These are phyloP conservation scores for Diaporthe longicolla DNA, from an alignment of 2,329 filamentous ascomycete genomes.

Conservation along the genomic window DNA sequence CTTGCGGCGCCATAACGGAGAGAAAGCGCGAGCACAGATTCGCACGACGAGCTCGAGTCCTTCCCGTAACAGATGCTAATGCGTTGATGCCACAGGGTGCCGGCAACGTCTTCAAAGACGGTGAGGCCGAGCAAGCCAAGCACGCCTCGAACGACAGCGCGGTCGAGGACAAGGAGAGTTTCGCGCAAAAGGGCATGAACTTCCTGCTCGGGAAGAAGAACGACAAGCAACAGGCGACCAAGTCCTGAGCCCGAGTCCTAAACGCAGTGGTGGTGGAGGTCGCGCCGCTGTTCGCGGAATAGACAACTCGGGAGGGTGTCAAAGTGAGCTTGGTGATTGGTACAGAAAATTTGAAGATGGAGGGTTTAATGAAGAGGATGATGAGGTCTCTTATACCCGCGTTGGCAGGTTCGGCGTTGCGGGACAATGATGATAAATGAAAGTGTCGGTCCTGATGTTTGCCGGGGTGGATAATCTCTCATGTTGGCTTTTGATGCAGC, in stretches of 20 bases:
- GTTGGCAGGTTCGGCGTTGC: conserved; percentile 30
- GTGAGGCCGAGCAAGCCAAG: conserved; percentile 54
- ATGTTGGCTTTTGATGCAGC: conserved; percentile 3
- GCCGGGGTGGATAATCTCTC: conserved; percentile 26
- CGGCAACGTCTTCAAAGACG: conserved; percentile 75
- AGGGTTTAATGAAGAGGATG: neutral
- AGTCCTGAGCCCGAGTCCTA: conserved; percentile 40
- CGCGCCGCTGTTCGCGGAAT: neutral
- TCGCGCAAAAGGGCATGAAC: conserved; percentile 61
- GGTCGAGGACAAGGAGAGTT: conserved; percentile 52
- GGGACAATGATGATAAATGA: conserved; percentile 4
- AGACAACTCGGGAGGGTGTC: no score
- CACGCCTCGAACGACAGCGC: conserved; percentile 48
- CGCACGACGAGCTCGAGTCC: neutral
- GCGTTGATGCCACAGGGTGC: conserved; percentile 62
- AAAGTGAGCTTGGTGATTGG: neutral
- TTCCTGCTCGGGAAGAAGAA: conserved; percentile 64
- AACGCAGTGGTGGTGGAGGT: neutral
- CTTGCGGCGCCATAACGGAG: neutral
- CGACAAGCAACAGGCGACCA: conserved; percentile 48
- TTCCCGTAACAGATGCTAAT: neutral
- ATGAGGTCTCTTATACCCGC: conserved; percentile 26
- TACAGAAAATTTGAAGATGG: neutral
- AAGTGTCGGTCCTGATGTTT: conserved; percentile 12
- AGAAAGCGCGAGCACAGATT: neutral